These are phyloP conservation scores for Teratosphaeria viscida DNA, from an alignment of 2,329 filamentous ascomycete species.

Conservation along the genomic window DNA sequence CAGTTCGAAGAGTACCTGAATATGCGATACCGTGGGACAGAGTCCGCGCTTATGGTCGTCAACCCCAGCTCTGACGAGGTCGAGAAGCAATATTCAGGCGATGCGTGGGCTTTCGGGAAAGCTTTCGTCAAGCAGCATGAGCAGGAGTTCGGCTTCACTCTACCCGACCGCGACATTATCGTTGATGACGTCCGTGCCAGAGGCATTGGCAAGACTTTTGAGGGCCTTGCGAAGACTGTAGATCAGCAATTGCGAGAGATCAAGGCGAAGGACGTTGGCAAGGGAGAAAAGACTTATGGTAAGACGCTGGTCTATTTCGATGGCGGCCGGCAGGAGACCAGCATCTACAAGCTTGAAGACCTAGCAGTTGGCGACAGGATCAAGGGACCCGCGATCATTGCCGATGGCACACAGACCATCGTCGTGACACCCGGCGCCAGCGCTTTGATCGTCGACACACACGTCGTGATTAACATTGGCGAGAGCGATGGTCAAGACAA, in stretches of 20 bases:
- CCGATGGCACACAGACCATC: slow-evolving; percentile 83
- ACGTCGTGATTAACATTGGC: slow-evolving; percentile 77
- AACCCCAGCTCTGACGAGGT: slow-evolving; percentile 57
- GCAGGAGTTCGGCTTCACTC: slow-evolving; percentile 85
- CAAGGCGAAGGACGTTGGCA: slow-evolving; percentile 46
- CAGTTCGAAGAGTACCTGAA: slow-evolving; percentile 88
- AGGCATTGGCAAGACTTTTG: slow-evolving; percentile 80
- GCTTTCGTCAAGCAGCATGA: slow-evolving; percentile 81
- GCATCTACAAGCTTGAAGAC: slow-evolving; percentile 72
- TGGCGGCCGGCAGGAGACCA: slow-evolving; percentile 64
- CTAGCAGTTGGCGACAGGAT: slow-evolving; percentile 63
- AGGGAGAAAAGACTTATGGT: slow-evolving; percentile 54
- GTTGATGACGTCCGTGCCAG: slow-evolving; percentile 81
- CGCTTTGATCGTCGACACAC: slow-evolving; percentile 71
- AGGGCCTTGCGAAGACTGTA: slow-evolving; percentile 68
- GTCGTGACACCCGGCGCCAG: slow-evolving; percentile 71
- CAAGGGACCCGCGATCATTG: slow-evolving; percentile 72
- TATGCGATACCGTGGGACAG: slow-evolving; percentile 82
- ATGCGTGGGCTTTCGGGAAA: slow-evolving; percentile 71
- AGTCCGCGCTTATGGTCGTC: slow-evolving; percentile 82
- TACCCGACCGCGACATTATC: slow-evolving; percentile 77
- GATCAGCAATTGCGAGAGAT: slow-evolving; percentile 71
- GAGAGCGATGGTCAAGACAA: slow-evolving; percentile 42
- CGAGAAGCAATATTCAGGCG: slow-evolving; percentile 48
- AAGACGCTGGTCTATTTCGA: slow-evolving; percentile 71